These are phyloP conservation scores for Lactarius sanguifluus DNA, from an alignment of 768 basidiomycete species.

Conservation along the genomic window DNA sequence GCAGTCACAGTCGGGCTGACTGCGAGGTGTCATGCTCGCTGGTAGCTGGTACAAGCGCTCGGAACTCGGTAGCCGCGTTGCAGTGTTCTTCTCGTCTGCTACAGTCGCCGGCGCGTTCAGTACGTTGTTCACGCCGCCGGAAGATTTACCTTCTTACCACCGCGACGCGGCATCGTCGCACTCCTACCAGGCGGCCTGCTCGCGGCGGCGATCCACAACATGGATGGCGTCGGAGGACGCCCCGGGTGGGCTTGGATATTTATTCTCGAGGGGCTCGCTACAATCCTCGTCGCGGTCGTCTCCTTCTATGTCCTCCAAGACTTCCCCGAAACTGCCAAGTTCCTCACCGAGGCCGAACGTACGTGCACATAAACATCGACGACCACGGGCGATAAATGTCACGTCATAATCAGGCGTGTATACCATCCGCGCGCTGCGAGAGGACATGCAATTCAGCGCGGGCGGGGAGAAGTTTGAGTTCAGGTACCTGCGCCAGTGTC, in stretches of 20 bases:
- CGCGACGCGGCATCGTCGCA: background rate
- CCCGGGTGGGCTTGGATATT: slow-evolving; percentile 72
- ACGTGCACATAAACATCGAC: slow-evolving; percentile 27
- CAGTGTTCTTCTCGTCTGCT: slow-evolving; percentile 77
- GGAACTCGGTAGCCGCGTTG: slow-evolving; percentile 70
- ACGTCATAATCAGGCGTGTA: slow-evolving; percentile 47
- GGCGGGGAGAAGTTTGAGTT: slow-evolving; percentile 55
- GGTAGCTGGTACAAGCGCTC: slow-evolving; percentile 76
- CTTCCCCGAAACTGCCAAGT: slow-evolving; percentile 74
- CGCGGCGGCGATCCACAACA: slow-evolving; percentile 65
- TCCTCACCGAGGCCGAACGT: slow-evolving; percentile 65
- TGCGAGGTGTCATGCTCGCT: no score
- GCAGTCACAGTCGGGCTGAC: no score
- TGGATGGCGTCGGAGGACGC: slow-evolving; percentile 66
- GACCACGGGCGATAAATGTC: background rate
- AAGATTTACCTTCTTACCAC: background rate
- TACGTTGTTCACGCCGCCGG: slow-evolving; percentile 33
- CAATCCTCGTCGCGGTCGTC: slow-evolving; percentile 54
- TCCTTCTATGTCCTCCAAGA: slow-evolving; percentile 78
- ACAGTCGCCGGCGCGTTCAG: slow-evolving; percentile 78
- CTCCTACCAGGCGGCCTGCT: slow-evolving; percentile 53
- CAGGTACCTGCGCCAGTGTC: slow-evolving; percentile 57
- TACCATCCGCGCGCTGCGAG: slow-evolving; percentile 61
- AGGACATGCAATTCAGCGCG: slow-evolving; percentile 65
- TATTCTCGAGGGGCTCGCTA: slow-evolving; percentile 71